These are phyloP conservation scores for Thelonectria discophora DNA, from an alignment of 2,329 filamentous ascomycete genomes.

Conservation along the genomic window DNA sequence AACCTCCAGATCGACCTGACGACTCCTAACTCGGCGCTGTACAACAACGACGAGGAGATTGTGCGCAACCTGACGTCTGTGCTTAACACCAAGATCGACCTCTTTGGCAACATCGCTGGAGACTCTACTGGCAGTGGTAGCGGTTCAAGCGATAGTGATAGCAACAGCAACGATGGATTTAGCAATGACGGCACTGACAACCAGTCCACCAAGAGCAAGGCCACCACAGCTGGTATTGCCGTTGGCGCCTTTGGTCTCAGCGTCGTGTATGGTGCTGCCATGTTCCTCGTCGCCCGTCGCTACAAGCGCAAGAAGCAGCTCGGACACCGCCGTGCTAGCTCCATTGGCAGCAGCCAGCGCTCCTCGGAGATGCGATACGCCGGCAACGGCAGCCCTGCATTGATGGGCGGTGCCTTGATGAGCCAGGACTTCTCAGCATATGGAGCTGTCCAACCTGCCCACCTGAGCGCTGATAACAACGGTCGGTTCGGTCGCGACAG, in stretches of 20 bases:
- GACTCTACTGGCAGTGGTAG: constrained; percentile 42
- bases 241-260: constrained; percentile 81
- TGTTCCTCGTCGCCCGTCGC: constrained; percentile 90
- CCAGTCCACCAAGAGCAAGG: constrained; percentile 67
- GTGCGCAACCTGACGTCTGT: constrained; percentile 77
- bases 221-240: constrained; percentile 74
- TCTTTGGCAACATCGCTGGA: constrained; percentile 50
- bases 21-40: constrained; percentile 76
- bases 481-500: constrained; percentile 58
- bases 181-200: constrained; percentile 54
- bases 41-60: constrained; percentile 73
- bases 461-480: constrained; percentile 34
- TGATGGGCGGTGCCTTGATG: constrained; percentile 75
- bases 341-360: constrained; percentile 62
- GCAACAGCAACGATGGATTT: constrained; percentile 53
- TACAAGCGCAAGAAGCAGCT: constrained; percentile 88
- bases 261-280: constrained; percentile 88
- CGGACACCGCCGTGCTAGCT: constrained; percentile 79
- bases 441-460: constrained; percentile 51
- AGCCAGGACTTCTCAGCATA: constrained; percentile 66
- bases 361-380: constrained; percentile 64
- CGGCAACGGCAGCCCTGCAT: constrained; percentile 61
- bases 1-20: constrained; percentile 74
- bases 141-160: constrained; percentile 48
- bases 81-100: constrained; percentile 80